Evolutionary conservation across 129 eudicot genomes (phyloP), one percentile per base, ranked within the genome.

Genomic region (Chrysanthemum seticuspe): DNA sequence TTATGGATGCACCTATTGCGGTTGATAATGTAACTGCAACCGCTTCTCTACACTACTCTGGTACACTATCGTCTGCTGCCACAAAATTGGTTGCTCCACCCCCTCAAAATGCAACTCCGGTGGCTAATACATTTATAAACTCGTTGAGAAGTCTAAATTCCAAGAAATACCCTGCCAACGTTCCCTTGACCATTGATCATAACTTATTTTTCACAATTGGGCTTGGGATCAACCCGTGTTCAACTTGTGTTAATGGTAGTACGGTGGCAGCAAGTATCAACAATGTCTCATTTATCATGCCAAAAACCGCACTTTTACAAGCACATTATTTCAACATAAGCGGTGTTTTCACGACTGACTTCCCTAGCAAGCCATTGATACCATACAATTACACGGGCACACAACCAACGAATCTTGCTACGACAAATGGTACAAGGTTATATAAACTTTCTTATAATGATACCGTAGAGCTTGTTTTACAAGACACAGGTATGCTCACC

Each of bases 341-440:
- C 0, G 96, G 96, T 0, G 88, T 92, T 12, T 92, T 89, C 71
- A 88, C 87, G 0, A 86, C 82, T 6, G 96, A 92, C 75, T 92
- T 92, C 70, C 97, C 97, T 2, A 72, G 74, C n/a, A 74, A 74
- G 27, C 97, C 97, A 1, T 57, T 62, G 12, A 75, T 21, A n/a
- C 83, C 89, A 0, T 92, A 78, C 16, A 74, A 92, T 48, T 92
- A 85, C 81, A 92, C 96, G 0, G 96, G 89, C 2, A 63, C 70
- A 4, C 86, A 81, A 16, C 85, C 87, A 2, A 52, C 54, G 8
- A 89, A 85, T 34, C 18, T 81, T 40, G 79, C 67, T 27, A 87
- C 94, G 13, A 81, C 31, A 59, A 78, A 58, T 5, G 96, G 94
- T 55, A 92, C 97, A 6, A 92, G 78, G 76, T 40, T 92, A 31